Percentiles rank a stretch among this genome's conserved stretches.
Conservation (phyloP, 2,329 filamentous ascomycete genomes). For the Trichoderma endophyticum region DNA sequence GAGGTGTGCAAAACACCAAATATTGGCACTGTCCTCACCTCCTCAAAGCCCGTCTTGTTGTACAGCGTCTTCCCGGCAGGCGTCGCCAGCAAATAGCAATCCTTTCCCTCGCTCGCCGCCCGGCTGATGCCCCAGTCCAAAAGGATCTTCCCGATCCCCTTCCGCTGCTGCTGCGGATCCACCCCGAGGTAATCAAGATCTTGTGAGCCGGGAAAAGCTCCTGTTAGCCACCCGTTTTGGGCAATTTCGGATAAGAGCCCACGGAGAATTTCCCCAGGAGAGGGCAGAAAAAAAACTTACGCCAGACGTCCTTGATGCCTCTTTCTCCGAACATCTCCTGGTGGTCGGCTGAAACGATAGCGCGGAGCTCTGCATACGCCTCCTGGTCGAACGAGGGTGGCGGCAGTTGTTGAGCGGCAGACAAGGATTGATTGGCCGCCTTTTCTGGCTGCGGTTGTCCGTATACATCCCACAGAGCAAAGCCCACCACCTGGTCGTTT, state of each 20-base stretch:
- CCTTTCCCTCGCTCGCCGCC: constrained; percentile 15
- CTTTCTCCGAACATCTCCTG: constrained; percentile 20
- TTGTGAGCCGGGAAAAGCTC: neutral
- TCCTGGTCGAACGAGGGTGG: constrained; percentile 19
- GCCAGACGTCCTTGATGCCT: constrained; percentile 20
- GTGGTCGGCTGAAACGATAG: constrained; percentile 8
- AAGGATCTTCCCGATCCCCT: constrained; percentile 22
- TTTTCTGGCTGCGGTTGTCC: neutral
- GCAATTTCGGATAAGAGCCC: neutral
- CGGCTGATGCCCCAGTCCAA: constrained; percentile 21
- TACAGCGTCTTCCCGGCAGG: constrained; percentile 19
- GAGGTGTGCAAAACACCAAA: constrained; percentile 18
- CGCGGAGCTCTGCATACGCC: constrained; percentile 18
- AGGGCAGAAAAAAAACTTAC: constrained; percentile 13
- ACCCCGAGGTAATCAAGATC: constrained; percentile 23
- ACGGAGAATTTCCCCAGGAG: neutral
- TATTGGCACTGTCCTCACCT: constrained; percentile 13
- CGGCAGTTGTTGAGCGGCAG: constrained; percentile 3
- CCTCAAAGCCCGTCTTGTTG: constrained; percentile 12
- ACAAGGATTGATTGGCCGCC: constrained; percentile 6
- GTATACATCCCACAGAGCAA: constrained; percentile 23
- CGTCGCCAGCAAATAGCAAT: constrained; percentile 21
- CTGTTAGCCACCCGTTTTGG: neutral
- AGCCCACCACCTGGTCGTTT: constrained; percentile 21
- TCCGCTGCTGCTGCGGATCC: constrained; percentile 21